Base-by-base conservation (phyloP, 768 basidiomycete genomes). In the Steccherinum ochraceum region DNA sequence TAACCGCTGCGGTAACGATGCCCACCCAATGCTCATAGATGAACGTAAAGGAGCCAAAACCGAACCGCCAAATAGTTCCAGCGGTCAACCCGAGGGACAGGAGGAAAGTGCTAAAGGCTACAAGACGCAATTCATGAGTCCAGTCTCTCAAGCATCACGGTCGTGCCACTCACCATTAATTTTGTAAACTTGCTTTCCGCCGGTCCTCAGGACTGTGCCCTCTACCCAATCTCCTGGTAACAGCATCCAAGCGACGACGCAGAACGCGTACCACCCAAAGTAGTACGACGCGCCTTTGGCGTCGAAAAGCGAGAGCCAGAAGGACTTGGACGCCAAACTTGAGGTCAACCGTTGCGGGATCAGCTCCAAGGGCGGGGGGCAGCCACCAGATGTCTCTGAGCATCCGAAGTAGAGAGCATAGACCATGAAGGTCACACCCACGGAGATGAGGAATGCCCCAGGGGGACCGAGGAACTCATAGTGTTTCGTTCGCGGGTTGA, bases 1-100 rank as follows among this genome's bases (percentile, higher is more conserved):
- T 52, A 24, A 93, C 57, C 1, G 93, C 77, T 0, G 93, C 91
- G 12, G 93, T 92, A 30, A 87, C 67, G 52, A 99, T 81, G 42
- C 93, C 93, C 43, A 93, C 69, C 86, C 88, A 98, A 70, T 90
- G 88, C 56, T 95, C 81, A 69, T 96, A 93, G 54, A 96, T 64
- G 69, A 92, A 91, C 0, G 93, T 92, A 72, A 96, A 88, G 0
- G 86, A 77, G 52, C 81, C 71, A 24, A 86, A 82, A 1, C 96
- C 96, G 55, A 75, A 79, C 50, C 83, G 83, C 52, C 80, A 69
- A 63, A 96, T 81, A 48, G 77, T 68, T 12, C 90, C 93, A 11
- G 70, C 67, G 2, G 81, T 73, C 51, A 92, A 64, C 47, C 91
- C 93, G 54, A 95, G 64, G 2, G 91, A 75, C 30, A 95, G 76